phyloP scores from a whole-genome alignment of 2,329 filamentous ascomycete genomes.

The Phialophora expanda region DNA sequence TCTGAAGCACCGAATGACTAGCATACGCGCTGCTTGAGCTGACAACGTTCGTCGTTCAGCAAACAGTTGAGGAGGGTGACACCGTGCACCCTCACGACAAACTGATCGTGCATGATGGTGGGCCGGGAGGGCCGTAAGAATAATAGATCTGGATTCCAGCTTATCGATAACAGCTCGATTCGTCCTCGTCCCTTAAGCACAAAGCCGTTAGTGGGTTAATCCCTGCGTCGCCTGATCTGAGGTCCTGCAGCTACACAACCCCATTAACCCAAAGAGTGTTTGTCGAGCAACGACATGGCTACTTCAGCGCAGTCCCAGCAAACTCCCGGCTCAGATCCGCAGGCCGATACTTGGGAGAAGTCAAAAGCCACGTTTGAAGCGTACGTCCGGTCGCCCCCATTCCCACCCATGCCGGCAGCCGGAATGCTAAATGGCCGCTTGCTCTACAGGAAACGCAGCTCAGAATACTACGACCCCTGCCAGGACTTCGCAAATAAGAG shows the following conservation, averaged over 20 bases:
- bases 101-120: not conserved
- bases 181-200: not conserved
- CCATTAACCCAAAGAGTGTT: slow-evolving; percentile 12
- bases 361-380: slow-evolving; percentile 28
- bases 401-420: slow-evolving; percentile 1
- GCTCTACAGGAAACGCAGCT: slow-evolving; percentile 75
- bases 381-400: slow-evolving; percentile 24
- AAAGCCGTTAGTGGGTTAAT: slow-evolving; percentile 6
- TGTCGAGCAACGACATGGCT: slow-evolving; percentile 31
- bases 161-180: slow-evolving; percentile 4
- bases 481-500: slow-evolving; percentile 87
- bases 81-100: not conserved
- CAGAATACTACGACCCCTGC: slow-evolving; percentile 93
- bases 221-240: slow-evolving; percentile 10
- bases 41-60: not conserved
- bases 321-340: slow-evolving; percentile 16
- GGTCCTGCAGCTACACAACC: slow-evolving; percentile 4
- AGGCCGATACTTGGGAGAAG: slow-evolving; percentile 32
- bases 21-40: not conserved
- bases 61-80: no score
- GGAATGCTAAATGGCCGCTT: not conserved
- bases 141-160: not conserved
- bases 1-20: not conserved
- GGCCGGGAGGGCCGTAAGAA: not conserved
- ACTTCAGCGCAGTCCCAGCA: slow-evolving; percentile 25